phyloP scores from a whole-genome alignment of 225 moss, liverwort and hornwort species.

The Climacium dendroides region DNA sequence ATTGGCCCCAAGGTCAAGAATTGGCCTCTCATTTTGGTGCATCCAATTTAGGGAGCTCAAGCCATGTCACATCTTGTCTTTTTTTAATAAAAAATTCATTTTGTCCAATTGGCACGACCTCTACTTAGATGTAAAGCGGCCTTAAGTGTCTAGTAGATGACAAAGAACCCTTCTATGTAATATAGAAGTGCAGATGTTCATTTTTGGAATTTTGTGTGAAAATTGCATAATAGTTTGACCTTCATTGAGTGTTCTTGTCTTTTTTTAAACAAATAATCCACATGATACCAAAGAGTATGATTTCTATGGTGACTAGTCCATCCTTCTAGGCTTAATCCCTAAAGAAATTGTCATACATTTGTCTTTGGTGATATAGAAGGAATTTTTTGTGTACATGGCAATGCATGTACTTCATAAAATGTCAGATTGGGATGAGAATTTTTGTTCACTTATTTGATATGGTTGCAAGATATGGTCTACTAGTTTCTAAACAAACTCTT shows the following conservation, averaged over 20 bases:
- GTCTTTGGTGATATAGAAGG: neutral
- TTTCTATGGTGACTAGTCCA: accelerated
- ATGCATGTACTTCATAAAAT: neutral
- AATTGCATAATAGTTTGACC: neutral
- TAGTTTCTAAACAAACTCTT: too few relatives aligned
- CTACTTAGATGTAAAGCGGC: too few relatives aligned
- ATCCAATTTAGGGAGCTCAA: too few relatives aligned
- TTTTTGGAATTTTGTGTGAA: too few relatives aligned
- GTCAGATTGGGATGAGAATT: neutral
- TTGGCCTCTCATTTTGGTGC: too few relatives aligned
- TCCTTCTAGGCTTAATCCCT: accelerated
- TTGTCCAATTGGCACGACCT: too few relatives aligned
- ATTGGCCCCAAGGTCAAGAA: too few relatives aligned
- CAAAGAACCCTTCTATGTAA: accelerated
- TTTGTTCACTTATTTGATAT: neutral
- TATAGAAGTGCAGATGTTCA: accelerated
- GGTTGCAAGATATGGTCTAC: too few relatives aligned
- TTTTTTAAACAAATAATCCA: neutral
- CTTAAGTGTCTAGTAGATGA: neutral
- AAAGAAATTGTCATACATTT: accelerated
- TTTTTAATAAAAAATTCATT: too few relatives aligned
- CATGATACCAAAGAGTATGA: accelerated
- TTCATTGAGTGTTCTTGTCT: neutral
- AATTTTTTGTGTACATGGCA: neutral
- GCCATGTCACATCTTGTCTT: too few relatives aligned